Conservation (phyloP, 164 flowering plant genomes). For the Liriodendron chinense region DNA sequence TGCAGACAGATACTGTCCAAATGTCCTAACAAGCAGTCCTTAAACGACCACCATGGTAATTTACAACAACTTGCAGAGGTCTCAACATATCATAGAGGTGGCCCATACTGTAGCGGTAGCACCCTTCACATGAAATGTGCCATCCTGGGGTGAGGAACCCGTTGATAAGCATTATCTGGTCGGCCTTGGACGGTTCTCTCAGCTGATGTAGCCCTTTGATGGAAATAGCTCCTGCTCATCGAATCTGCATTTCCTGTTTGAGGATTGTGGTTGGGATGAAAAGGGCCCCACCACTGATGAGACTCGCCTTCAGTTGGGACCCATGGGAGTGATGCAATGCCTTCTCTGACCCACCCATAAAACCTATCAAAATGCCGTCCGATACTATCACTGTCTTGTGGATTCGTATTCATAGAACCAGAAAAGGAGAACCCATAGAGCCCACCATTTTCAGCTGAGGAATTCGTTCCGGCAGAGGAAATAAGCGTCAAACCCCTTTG, state of each 20-base stretch:
- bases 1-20: constrained; percentile 1
- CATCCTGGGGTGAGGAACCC: constrained; percentile 12
- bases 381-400: constrained; percentile 10
- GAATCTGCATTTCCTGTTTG: constrained; percentile 11
- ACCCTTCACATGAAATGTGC: constrained; percentile 14
- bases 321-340: constrained; percentile 19
- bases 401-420: constrained; percentile 11
- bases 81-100: not conserved
- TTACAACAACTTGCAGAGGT: constrained; percentile 2
- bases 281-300: constrained; percentile 15
- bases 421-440: constrained; percentile 12
- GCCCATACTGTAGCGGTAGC: not conserved
- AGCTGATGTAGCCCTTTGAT: not conserved
- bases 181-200: constrained; percentile 14
- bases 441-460: constrained; percentile 6
- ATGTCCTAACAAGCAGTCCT: constrained; percentile 15
- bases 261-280: constrained; percentile 13
- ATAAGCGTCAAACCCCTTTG: constrained; percentile 11
- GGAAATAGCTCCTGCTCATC: constrained; percentile 11
- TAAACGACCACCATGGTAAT: constrained; percentile 4
- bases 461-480: constrained; percentile 8
- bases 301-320: constrained; percentile 14
- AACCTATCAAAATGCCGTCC: constrained; percentile 14
- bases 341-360: constrained; percentile 17
- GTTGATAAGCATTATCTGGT: constrained; percentile 11